Evolutionary conservation across 148 eudicot genomes (phyloP).

Genomic region (Selenicereus undatus): DNA sequence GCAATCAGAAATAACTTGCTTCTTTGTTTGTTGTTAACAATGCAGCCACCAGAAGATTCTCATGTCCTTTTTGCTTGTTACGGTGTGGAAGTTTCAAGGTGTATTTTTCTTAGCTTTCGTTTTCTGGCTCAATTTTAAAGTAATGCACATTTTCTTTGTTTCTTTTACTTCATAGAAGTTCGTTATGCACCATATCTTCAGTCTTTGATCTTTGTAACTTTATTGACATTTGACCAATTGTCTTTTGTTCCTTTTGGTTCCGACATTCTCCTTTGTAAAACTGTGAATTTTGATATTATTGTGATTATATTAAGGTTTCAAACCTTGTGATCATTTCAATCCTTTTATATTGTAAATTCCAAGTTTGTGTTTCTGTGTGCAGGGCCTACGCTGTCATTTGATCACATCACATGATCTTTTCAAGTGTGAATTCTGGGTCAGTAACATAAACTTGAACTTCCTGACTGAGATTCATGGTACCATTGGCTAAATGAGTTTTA

Average conservation of each 20-base stretch:
- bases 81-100: constrained; percentile 90
- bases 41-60: constrained; percentile 79
- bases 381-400: constrained; percentile 85
- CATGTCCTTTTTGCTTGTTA: constrained; percentile 92
- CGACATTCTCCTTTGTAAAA: background rate
- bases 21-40: constrained; percentile 13
- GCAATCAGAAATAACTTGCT: constrained; percentile 7
- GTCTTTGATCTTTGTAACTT: background rate
- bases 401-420: constrained; percentile 78
- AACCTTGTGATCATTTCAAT: background rate
- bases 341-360: background rate
- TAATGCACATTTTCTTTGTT: background rate
- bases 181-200: background rate
- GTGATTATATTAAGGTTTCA: background rate
- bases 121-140: background rate
- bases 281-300: background rate
- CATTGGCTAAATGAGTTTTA: constrained; percentile 16
- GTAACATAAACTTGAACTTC: constrained; percentile 31
- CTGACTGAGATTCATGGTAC: background rate
- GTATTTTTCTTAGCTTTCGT: constrained; percentile 4
- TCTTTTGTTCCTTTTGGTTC: background rate
- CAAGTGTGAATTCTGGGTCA: constrained; percentile 86
- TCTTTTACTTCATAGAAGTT: background rate
- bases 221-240: background rate
- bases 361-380: constrained; percentile 23